Base-by-base conservation (phyloP, 2,329 filamentous ascomycete species). In the Talaromyces sp. region DNA sequence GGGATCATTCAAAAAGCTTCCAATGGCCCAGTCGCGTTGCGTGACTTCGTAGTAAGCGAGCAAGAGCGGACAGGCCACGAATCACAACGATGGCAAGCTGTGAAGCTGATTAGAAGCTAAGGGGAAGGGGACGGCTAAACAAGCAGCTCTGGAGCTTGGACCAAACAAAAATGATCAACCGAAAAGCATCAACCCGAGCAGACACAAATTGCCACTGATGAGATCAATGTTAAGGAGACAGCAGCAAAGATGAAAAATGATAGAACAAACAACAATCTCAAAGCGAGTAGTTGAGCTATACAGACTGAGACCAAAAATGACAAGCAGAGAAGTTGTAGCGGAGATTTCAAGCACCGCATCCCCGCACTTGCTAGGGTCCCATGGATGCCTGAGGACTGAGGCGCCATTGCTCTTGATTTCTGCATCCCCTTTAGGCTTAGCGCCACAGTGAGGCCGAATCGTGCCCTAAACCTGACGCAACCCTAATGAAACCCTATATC, bases 341-440 rank as follows among this genome's bases (percentile, higher is more conserved):
- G 28, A 54, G 50, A 35, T 16, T 35, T 35, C n/a, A 31, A 21
- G 11, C 31, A 31, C 50, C 50, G 50, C 50, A 54, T 54, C 50
- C 50, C 50, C 50, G 50, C 50, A 54, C 50, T 54, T 54, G 12
- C 18, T 11, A 33, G 48, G 46, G 46, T 50, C 46, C 52, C 52
- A 14, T 39, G 35, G 52, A 56, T 56, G 52, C 52, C 54, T 40
- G 39, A 40, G 8, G 6, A 18, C 16, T 28, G 14, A 56, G 54
- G 54, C 35, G 23, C 33, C 35, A 56, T 28, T 35, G 2, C 2
- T 52, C 9, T 35, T 12, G 1, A 18, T 31, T 25, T 3, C 12
- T 48, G 14, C 28, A 2, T 25, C 5, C 5, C 2, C 31, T 54
- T 54, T 35, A 7, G 50, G 50, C 28, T 54, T 54, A 54, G 50